phyloP scores from a whole-genome alignment of 2,329 filamentous ascomycete genomes.

The Fusarium sp. region DNA sequence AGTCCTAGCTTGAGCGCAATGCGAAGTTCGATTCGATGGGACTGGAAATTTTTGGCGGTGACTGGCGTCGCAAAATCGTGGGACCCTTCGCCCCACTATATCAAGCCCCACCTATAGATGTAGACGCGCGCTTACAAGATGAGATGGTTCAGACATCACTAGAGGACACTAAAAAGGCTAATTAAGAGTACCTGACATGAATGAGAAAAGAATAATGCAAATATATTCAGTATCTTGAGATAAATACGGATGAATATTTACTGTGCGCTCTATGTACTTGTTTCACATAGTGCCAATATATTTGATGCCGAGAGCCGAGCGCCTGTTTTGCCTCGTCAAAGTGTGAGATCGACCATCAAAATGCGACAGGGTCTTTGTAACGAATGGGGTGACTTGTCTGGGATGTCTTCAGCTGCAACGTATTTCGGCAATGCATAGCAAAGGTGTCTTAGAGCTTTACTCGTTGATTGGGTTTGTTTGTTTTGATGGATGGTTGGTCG shows the following conservation, averaged over 20 bases:
- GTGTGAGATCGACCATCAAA: slow-evolving; percentile 25
- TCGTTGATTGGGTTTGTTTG: background rate
- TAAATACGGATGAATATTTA: background rate
- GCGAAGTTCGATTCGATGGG: slow-evolving; percentile 21
- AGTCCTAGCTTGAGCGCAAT: slow-evolving; percentile 11
- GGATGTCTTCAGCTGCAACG: slow-evolving; percentile 30
- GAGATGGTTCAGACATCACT: slow-evolving; percentile 1
- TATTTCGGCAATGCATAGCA: slow-evolving; percentile 23
- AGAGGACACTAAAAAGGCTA: background rate
- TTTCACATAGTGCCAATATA: background rate
- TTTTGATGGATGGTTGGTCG: background rate
- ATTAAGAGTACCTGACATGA: background rate
- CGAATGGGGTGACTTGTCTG: slow-evolving; percentile 28
- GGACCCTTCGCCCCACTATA: slow-evolving; percentile 25
- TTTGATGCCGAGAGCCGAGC: slow-evolving; percentile 20
- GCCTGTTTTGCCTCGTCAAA: slow-evolving; percentile 23
- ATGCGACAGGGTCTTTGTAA: slow-evolving; percentile 23
- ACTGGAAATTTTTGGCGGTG: slow-evolving; percentile 45
- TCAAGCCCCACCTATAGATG: slow-evolving; percentile 7
- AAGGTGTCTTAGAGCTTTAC: slow-evolving; percentile 3
- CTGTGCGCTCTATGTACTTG: background rate
- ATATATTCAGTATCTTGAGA: background rate
- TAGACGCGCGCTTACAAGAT: slow-evolving; percentile 48
- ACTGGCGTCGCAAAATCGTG: slow-evolving; percentile 39
- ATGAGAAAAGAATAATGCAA: background rate